A percentile compares a stretch with the other conserved stretches of the same genome.
Evolutionary conservation across 345 rosid genomes (phyloP).

Genomic region (Bruguiera sexangula): DNA sequence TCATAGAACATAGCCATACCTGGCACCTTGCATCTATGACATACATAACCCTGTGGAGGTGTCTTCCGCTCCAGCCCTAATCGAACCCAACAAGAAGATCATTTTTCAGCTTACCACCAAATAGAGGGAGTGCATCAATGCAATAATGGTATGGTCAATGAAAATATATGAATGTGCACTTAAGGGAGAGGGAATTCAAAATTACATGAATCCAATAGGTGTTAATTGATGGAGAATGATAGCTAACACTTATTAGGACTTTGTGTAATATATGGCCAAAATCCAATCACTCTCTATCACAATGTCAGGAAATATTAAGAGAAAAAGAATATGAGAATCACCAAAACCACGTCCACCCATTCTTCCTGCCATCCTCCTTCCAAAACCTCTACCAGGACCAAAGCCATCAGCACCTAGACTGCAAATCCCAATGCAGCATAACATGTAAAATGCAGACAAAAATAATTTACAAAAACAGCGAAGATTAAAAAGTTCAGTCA

Average conservation of each 20-base stretch:
- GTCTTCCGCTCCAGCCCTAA: constrained; percentile 92
- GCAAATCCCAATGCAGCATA: constrained; percentile 20
- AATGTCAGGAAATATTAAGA: not conserved
- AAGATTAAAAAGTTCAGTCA: not conserved
- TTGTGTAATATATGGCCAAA: too few relatives aligned
- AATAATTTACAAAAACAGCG: not conserved
- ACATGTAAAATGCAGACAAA: constrained; percentile 1
- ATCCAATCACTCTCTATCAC: too few relatives aligned
- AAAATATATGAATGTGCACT: not conserved
- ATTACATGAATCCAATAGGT: too few relatives aligned
- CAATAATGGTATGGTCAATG: not conserved
- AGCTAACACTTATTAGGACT: too few relatives aligned
- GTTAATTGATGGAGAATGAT: too few relatives aligned
- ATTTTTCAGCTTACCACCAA: constrained; percentile 16
- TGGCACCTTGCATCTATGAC: constrained; percentile 92
- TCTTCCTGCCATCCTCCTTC: constrained; percentile 86
- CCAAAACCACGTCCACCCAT: constrained; percentile 97
- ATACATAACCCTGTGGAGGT: constrained; percentile 92
- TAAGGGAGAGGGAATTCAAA: too few relatives aligned
- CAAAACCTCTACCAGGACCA: constrained; percentile 90
- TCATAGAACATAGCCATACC: constrained; percentile 47
- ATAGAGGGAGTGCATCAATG: not conserved
- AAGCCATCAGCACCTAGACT: constrained; percentile 83
- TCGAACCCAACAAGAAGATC: constrained; percentile 28
- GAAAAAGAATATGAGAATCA: constrained; percentile 34